Evolutionary conservation across 148 eudicot species (phyloP).

Genomic region (Cornus controversa): DNA sequence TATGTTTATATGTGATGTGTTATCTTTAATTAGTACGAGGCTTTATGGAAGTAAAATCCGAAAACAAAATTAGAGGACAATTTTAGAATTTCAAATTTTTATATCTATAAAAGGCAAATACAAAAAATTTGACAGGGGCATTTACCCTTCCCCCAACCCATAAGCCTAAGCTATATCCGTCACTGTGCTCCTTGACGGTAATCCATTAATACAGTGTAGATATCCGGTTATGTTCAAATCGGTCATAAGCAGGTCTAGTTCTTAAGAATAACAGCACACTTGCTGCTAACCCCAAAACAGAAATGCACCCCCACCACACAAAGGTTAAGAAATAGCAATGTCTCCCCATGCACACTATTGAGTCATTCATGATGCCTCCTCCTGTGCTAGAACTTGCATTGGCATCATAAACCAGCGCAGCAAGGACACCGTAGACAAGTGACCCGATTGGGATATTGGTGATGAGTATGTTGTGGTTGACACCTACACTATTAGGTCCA

Average conservation of each 20-base stretch:
- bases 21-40: too few relatives aligned
- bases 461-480: conserved; percentile 87
- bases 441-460: conserved; percentile 90
- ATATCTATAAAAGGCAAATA: too few relatives aligned
- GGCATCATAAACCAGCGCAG: conserved; percentile 64
- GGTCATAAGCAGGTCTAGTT: conserved; percentile 66
- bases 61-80: too few relatives aligned
- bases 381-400: conserved; percentile 27
- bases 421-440: conserved; percentile 62
- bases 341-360: conserved; percentile 69
- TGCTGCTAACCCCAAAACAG: conserved; percentile 60
- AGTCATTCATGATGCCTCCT: conserved; percentile 21
- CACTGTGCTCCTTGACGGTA: background rate
- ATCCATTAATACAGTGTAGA: conserved; percentile 23
- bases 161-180: background rate
- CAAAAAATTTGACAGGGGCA: too few relatives aligned
- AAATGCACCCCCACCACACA: conserved; percentile 71
- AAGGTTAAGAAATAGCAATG: conserved; percentile 72
- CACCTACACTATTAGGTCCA: conserved; percentile 71
- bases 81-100: too few relatives aligned
- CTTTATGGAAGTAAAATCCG: too few relatives aligned
- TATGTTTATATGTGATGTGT: too few relatives aligned
- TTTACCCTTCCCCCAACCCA: too few relatives aligned
- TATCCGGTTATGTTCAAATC: conserved; percentile 57
- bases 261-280: conserved; percentile 63